Percentiles rank a stretch among this genome's conserved stretches.
Conservation (phyloP, 1,139 yeast species). For the Candida sp. region DNA sequence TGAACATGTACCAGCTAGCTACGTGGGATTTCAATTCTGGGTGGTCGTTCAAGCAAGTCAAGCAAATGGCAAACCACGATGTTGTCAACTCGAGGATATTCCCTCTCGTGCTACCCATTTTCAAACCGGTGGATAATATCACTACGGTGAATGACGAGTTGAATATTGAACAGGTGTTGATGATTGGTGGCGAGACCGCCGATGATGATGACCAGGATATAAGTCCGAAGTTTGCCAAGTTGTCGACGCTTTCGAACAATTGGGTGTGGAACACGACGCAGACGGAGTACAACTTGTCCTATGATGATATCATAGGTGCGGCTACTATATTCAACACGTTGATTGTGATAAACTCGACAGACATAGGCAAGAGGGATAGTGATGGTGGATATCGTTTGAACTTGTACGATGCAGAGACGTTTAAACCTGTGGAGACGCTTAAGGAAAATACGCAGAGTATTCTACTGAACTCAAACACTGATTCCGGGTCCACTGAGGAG, state of each 20-base stretch:
- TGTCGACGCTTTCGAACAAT: slow-evolving; percentile 27
- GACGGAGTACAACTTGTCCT: slow-evolving; percentile 12
- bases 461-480: slow-evolving; percentile 4
- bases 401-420: slow-evolving; percentile 28
- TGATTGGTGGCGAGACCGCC: slow-evolving; percentile 40
- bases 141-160: slow-evolving; percentile 23
- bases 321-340: slow-evolving; percentile 49
- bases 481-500: background rate
- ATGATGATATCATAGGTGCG: slow-evolving; percentile 39
- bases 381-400: slow-evolving; percentile 23
- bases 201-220: slow-evolving; percentile 15
- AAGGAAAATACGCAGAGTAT: slow-evolving; percentile 10
- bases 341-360: slow-evolving; percentile 30
- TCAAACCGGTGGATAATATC: slow-evolving; percentile 24
- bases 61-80: slow-evolving; percentile 12
- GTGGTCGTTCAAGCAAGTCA: slow-evolving; percentile 41
- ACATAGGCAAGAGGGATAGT: slow-evolving; percentile 15
- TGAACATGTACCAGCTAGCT: slow-evolving; percentile 50
- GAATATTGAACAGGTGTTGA: slow-evolving; percentile 28
- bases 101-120: slow-evolving; percentile 41
- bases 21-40: slow-evolving; percentile 50
- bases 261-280: slow-evolving; percentile 37
- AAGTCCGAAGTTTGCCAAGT: slow-evolving; percentile 27
- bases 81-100: slow-evolving; percentile 31
- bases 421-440: slow-evolving; percentile 25